phyloP scores from a whole-genome alignment of 768 basidiomycete genomes.

The Kwoniella pini region DNA sequence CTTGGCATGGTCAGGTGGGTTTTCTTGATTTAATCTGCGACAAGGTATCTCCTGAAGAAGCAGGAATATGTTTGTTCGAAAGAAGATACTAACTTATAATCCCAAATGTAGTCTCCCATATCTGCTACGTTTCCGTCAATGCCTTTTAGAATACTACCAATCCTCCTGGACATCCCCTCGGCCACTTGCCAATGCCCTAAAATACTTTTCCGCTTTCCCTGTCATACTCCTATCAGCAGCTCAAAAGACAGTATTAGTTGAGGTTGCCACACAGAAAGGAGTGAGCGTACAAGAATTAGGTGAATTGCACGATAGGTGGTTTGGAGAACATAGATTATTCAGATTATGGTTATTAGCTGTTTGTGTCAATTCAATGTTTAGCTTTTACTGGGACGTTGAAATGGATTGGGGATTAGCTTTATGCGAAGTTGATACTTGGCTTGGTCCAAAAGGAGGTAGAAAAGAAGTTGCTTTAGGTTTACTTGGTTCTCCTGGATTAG shows the following conservation, averaged over 20 bases:
- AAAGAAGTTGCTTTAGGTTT: constrained; percentile 7
- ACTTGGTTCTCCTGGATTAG: constrained; percentile 4
- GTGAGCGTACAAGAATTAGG: constrained; percentile 53
- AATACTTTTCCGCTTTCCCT: constrained; percentile 95
- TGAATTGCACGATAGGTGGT: constrained; percentile 61
- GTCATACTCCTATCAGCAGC: constrained; percentile 92
- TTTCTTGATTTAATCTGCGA: neutral
- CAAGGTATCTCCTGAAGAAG: too few relatives aligned
- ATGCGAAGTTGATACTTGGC: constrained; percentile 58
- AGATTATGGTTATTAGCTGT: constrained; percentile 84
- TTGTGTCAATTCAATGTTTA: constrained; percentile 84
- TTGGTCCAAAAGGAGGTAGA: constrained; percentile 15
- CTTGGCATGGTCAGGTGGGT: constrained; percentile 84
- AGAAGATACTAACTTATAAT: too few relatives aligned
- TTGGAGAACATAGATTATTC: constrained; percentile 75
- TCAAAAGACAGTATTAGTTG: constrained; percentile 70
- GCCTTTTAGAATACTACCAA: constrained; percentile 75
- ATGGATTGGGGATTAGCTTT: constrained; percentile 95
- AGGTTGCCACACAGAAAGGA: constrained; percentile 61
- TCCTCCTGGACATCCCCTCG: constrained; percentile 67
- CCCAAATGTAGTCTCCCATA: constrained; percentile 71
- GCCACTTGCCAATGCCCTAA: constrained; percentile 85
- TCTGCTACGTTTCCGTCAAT: constrained; percentile 88
- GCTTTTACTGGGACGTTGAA: constrained; percentile 99
- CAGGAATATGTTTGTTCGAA: too few relatives aligned